Percentiles rank a stretch among this genome's conserved stretches.
These are phyloP conservation scores for Raphanus raphanistrum DNA, from an alignment of 345 rosid species.

Conservation along the genomic window DNA sequence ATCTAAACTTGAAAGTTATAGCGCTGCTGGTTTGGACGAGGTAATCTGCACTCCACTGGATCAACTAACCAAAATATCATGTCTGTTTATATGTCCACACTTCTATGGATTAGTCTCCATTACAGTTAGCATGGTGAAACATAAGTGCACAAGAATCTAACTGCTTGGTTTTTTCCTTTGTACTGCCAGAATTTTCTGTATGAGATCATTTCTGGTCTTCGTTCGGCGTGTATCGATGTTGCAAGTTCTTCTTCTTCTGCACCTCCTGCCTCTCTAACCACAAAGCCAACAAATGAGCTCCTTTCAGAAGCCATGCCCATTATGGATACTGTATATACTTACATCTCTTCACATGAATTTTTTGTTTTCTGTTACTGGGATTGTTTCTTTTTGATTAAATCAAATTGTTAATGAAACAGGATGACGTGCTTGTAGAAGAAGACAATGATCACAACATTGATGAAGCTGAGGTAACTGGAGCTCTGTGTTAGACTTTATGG, in stretches of 20 bases:
- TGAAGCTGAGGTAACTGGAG: conserved; percentile 54
- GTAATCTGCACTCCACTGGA: conserved; percentile 42
- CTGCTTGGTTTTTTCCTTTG: conserved; percentile 27
- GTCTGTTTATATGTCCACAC: not conserved
- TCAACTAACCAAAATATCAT: not conserved
- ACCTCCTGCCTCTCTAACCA: conserved; percentile 53
- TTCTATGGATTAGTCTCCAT: conserved; percentile 5
- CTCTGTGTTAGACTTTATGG: not conserved
- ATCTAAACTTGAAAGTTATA: conserved; percentile 74
- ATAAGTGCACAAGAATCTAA: conserved; percentile 26
- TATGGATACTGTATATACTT: conserved; percentile 40
- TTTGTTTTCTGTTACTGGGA: not conserved
- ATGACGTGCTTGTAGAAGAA: conserved; percentile 39
- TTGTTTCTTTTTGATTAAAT: conserved; percentile 12
- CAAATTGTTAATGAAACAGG: conserved; percentile 43
- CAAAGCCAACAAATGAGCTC: conserved; percentile 66
- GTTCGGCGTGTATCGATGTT: conserved; percentile 57
- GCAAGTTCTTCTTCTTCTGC: conserved; percentile 93
- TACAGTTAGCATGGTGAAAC: conserved; percentile 5
- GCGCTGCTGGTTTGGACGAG: conserved; percentile 65
- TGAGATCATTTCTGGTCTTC: conserved; percentile 78
- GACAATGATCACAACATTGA: conserved; percentile 37
- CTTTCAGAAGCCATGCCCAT: conserved; percentile 60
- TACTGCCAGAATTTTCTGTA: conserved; percentile 64
- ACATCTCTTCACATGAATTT: conserved; percentile 1